A percentile compares a stretch with the other conserved stretches of the same genome.
Evolutionary conservation across 495 filamentous ascomycete genomes (phyloP).

Genomic region (Hypoxylon crocopeplum): DNA sequence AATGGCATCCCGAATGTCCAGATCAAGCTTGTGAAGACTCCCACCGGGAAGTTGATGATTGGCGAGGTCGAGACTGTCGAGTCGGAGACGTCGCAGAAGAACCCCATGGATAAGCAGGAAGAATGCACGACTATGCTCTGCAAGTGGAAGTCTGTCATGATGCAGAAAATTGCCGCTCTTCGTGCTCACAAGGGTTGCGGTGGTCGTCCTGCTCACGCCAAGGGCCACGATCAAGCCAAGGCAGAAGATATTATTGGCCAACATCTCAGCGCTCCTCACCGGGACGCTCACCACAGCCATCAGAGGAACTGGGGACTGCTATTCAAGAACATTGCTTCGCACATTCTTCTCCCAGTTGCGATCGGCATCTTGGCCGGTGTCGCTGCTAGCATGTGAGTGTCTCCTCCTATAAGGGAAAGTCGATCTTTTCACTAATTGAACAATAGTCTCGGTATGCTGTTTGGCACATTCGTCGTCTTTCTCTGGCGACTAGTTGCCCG

Average conservation of each 20-base stretch:
- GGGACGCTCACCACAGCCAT: slow-evolving; percentile 15
- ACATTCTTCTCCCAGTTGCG: slow-evolving; percentile 59
- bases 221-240: slow-evolving; percentile 20
- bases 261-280: slow-evolving; percentile 2
- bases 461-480: slow-evolving; percentile 55
- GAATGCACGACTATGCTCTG: slow-evolving; percentile 56
- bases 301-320: slow-evolving; percentile 50
- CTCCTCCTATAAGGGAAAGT: not conserved
- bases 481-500: slow-evolving; percentile 52
- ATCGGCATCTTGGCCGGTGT: slow-evolving; percentile 61
- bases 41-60: slow-evolving; percentile 52
- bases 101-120: slow-evolving; percentile 37
- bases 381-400: slow-evolving; percentile 57
- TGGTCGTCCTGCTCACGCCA: slow-evolving; percentile 16
- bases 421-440: slow-evolving; percentile 11
- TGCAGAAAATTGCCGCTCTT: slow-evolving; percentile 45
- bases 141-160: slow-evolving; percentile 52
- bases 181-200: slow-evolving; percentile 36
- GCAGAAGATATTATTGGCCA: slow-evolving; percentile 6
- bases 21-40: slow-evolving; percentile 52
- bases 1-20: slow-evolving; percentile 55
- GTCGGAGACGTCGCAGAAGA: slow-evolving; percentile 18
- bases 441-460: slow-evolving; percentile 56
- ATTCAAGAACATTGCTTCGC: slow-evolving; percentile 53
- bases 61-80: slow-evolving; percentile 39